A percentile compares a stretch with the other conserved stretches of the same genome.
Conservation (phyloP, 768 basidiomycete species). For the Rhodotorula graminis region DNA sequence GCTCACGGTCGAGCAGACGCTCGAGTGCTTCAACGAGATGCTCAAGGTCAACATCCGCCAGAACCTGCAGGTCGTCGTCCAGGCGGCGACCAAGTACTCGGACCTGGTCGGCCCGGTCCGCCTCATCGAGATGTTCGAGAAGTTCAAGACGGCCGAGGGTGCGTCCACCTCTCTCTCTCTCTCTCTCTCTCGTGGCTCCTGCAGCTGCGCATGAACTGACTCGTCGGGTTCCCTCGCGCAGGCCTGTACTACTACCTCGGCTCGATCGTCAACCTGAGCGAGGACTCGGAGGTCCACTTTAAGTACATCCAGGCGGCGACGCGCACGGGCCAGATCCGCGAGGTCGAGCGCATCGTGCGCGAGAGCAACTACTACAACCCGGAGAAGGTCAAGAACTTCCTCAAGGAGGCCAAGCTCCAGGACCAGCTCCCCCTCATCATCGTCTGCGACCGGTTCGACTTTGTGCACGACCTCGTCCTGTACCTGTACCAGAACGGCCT, state of each 20-base stretch:
- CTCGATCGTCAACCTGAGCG: conserved; percentile 91
- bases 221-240: conserved; percentile 41
- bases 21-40: conserved; percentile 96
- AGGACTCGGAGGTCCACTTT: conserved; percentile 97
- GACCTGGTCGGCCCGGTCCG: conserved; percentile 95
- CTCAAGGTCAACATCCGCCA: conserved; percentile 92
- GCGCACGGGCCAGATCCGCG: conserved; percentile 94
- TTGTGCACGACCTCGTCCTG: conserved; percentile 95
- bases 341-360: conserved; percentile 96
- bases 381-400: conserved; percentile 99
- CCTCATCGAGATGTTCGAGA: conserved; percentile 96
- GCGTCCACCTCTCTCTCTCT: conserved; percentile 20
- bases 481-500: conserved; percentile 98
- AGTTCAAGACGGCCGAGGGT: conserved; percentile 96
- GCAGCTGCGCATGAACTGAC: no score
- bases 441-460: conserved; percentile 99
- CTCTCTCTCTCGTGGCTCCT: background rate
- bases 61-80: conserved; percentile 91
- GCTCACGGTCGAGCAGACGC: conserved; percentile 93
- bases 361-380: conserved; percentile 97
- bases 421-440: conserved; percentile 99
- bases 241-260: conserved; percentile 98
- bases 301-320: conserved; percentile 99
- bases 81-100: conserved; percentile 97
- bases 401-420: conserved; percentile 92